phyloP scores from a whole-genome alignment of 2,329 filamentous ascomycete species.

The Xylaria digitata region DNA sequence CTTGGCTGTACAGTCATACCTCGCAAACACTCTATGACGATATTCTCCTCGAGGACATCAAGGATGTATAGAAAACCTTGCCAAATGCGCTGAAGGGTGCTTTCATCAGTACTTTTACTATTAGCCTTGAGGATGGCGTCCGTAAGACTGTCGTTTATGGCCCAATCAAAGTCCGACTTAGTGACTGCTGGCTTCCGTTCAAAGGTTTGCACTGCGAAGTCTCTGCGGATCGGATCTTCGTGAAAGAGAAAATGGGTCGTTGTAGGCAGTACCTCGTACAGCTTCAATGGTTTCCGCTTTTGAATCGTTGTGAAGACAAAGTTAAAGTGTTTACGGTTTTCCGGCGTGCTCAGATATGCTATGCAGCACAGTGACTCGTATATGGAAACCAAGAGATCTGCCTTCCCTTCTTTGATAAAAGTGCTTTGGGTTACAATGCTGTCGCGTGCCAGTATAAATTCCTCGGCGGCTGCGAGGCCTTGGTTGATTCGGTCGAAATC shows the following conservation, averaged over 20 bases:
- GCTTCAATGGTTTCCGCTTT: slow-evolving; percentile 79
- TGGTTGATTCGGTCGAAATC: slow-evolving; percentile 71
- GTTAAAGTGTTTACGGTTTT: slow-evolving; percentile 73
- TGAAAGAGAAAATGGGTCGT: slow-evolving; percentile 89
- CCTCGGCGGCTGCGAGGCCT: slow-evolving; percentile 67
- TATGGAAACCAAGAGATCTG: slow-evolving; percentile 78
- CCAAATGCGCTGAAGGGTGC: slow-evolving; percentile 80
- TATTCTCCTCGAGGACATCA: slow-evolving; percentile 75
- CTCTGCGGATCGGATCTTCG: slow-evolving; percentile 68
- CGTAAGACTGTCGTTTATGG: slow-evolving; percentile 78
- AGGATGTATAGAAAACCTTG: slow-evolving; percentile 79
- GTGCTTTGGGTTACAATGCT: slow-evolving; percentile 55
- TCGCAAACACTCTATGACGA: slow-evolving; percentile 82
- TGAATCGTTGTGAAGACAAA: slow-evolving; percentile 85
- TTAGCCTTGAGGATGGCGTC: slow-evolving; percentile 72
- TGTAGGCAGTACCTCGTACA: slow-evolving; percentile 79
- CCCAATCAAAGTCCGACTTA: slow-evolving; percentile 85
- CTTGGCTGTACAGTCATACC: slow-evolving; percentile 81
- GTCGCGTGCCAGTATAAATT: slow-evolving; percentile 60
- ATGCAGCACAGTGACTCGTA: slow-evolving; percentile 91
- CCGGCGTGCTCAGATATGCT: slow-evolving; percentile 72
- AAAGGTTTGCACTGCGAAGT: slow-evolving; percentile 78
- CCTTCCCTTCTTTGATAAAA: slow-evolving; percentile 58
- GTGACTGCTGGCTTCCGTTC: slow-evolving; percentile 72
- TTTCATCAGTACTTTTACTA: slow-evolving; percentile 55